phyloP scores from a whole-genome alignment of 2,329 filamentous ascomycete genomes.

The Mycocentrospora acerina region DNA sequence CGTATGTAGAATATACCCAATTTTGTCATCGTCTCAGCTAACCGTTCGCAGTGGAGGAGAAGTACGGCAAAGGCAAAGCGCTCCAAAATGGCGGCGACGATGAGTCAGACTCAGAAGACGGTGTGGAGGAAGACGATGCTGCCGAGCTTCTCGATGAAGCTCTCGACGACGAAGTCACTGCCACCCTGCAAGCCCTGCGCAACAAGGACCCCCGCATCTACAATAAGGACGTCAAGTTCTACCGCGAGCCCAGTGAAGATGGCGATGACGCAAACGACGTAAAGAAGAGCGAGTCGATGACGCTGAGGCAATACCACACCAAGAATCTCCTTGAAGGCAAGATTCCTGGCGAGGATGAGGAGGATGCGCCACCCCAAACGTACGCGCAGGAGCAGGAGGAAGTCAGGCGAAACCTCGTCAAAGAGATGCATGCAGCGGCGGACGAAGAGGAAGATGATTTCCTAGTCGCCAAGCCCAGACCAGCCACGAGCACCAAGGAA shows the following conservation, averaged over 20 bases:
- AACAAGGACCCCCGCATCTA: constrained; percentile 91
- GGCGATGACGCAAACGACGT: constrained; percentile 35
- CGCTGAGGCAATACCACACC: constrained; percentile 85
- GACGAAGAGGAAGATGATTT: constrained; percentile 68
- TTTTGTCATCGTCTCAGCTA: constrained; percentile 15
- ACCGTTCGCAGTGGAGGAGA: constrained; percentile 73
- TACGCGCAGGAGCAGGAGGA: constrained; percentile 88
- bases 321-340: constrained; percentile 80
- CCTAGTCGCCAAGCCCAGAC: constrained; percentile 69
- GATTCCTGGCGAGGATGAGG: constrained; percentile 57
- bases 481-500: constrained; percentile 26
- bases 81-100: constrained; percentile 46
- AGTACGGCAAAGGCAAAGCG: constrained; percentile 62
- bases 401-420: constrained; percentile 74
- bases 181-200: constrained; percentile 82
- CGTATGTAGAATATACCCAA: constrained; percentile 48
- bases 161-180: constrained; percentile 83
- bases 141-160: constrained; percentile 83
- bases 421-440: constrained; percentile 71
- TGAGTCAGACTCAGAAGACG: constrained; percentile 55
- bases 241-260: constrained; percentile 63
- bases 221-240: constrained; percentile 78
- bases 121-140: constrained; percentile 85
- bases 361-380: constrained; percentile 62
- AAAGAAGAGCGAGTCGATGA: constrained; percentile 81